Evolutionary conservation across 78 protist species (phyloP), one percentile per base, ranked within the genome.

Genomic region (Andalucia godoyi): DNA sequence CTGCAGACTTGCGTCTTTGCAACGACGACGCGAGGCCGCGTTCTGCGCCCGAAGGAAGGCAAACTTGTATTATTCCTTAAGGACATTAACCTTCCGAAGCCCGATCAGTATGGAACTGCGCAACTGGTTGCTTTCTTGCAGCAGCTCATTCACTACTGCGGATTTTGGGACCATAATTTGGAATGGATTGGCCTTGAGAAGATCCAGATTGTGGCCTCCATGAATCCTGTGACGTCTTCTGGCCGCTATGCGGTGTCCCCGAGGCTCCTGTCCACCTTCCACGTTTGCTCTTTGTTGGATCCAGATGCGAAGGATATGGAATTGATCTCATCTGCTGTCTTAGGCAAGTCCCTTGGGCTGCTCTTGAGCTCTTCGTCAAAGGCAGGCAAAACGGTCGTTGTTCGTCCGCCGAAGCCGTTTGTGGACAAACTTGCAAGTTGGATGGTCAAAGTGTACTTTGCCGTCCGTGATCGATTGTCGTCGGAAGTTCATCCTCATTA

Each of bases 41-140:
- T 74, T 58, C 59, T 70, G 42, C 55, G 86, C n/a, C 93, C 93
- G 29, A 74, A 71, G 73, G 77, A 59, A 23, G 64, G 57, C 4
- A 78, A 75, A 52, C 80, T 86, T 32, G 34, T 83, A 1, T 45
- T 86, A 41, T 63, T 57, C 66, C 65, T 79, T 36, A 76, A 83
- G 66, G 87, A 89, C 66, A 9, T 89, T 49, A 85, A 89, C 73
- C 72, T 89, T 66, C 91, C 94, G 23, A 77, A 66, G 76, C 86
- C 89, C 2, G 94, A 89, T 78, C 54, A 76, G 70, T 89, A 85
- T 72, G 83, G 50, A 29, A 89, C 94, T 30, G 43, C 53, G 13
- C 72, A 76, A 69, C 67, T 83, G 21, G 58, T 80, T 32, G 51
- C 87, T 5, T 82, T 89, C 50, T 62, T 82, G 34, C 90, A 85